A percentile compares a stretch with the other conserved stretches of the same genome.
These are phyloP conservation scores for Linum lewisii DNA, from an alignment of 345 rosid species.

Conservation along the genomic window DNA sequence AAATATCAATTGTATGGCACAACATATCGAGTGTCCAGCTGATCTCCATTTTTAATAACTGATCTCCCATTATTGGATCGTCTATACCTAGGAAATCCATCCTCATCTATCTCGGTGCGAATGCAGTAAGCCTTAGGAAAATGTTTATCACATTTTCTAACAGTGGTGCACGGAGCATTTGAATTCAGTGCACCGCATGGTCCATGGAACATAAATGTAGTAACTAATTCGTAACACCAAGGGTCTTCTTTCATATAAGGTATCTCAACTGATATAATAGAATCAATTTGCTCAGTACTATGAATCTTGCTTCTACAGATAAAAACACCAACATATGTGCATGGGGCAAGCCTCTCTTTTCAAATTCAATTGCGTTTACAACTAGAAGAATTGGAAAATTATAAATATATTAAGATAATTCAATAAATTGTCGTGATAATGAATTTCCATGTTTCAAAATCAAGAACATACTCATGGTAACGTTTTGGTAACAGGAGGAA, in stretches of 20 bases:
- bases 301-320: neutral
- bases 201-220: slow-evolving; percentile 3
- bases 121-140: neutral
- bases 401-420: no score
- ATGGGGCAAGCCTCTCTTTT: slow-evolving; percentile 6
- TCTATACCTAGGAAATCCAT: neutral
- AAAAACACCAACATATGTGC: neutral
- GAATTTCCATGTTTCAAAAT: no score
- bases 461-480: no score
- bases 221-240: neutral
- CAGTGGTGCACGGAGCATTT: neutral
- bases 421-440: no score
- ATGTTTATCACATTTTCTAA: neutral
- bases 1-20: neutral
- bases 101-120: neutral
- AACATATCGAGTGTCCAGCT: slow-evolving; percentile 5
- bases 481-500: no score
- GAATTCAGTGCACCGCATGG: neutral
- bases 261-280: neutral
- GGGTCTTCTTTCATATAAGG: neutral
- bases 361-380: slow-evolving; percentile 1
- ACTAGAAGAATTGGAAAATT: no score
- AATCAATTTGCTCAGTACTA: neutral
- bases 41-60: neutral
- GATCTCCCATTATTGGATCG: neutral